Percentiles rank a stretch among this genome's conserved stretches.
phyloP scores from a whole-genome alignment of 345 rosid genomes.

The Theobroma cacao region DNA sequence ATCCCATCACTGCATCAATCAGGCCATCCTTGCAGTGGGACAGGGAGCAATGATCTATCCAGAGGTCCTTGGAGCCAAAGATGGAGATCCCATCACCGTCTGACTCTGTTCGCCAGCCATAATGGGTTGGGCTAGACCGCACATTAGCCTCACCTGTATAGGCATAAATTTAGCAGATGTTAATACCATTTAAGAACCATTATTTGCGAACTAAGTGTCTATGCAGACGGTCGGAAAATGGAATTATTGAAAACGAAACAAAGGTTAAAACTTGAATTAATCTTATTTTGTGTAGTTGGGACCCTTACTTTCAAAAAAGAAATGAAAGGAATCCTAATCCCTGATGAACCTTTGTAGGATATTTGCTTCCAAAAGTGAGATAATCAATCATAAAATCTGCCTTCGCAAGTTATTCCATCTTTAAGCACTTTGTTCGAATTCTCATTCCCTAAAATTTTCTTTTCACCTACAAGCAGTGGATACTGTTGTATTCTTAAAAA shows the following conservation, averaged over 20 bases:
- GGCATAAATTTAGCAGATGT: not conserved
- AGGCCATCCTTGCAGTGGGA: conserved; percentile 93
- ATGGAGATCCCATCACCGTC: conserved; percentile 97
- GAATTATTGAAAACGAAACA: not conserved
- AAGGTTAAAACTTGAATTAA: not conserved
- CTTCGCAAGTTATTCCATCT: conserved; percentile 14
- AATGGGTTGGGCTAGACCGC: conserved; percentile 85
- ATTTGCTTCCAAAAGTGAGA: conserved; percentile 9
- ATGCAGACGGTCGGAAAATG: not conserved
- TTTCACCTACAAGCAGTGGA: not conserved
- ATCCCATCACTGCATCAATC: conserved; percentile 94
- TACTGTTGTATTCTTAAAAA: not conserved
- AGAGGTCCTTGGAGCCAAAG: conserved; percentile 84
- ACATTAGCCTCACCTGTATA: conserved; percentile 65
- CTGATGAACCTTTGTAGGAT: not conserved
- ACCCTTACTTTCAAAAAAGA: not conserved
- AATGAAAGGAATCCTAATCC: not conserved
- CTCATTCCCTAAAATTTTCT: not conserved
- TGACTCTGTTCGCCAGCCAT: conserved; percentile 70
- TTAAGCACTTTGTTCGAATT: not conserved
- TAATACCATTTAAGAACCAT: not conserved
- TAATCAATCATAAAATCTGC: conserved; percentile 11
- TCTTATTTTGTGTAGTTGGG: not conserved
- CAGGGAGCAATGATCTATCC: conserved; percentile 96
- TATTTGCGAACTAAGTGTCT: not conserved